Evolutionary conservation across 148 eudicot species (phyloP).

Genomic region (Cornus controversa): DNA sequence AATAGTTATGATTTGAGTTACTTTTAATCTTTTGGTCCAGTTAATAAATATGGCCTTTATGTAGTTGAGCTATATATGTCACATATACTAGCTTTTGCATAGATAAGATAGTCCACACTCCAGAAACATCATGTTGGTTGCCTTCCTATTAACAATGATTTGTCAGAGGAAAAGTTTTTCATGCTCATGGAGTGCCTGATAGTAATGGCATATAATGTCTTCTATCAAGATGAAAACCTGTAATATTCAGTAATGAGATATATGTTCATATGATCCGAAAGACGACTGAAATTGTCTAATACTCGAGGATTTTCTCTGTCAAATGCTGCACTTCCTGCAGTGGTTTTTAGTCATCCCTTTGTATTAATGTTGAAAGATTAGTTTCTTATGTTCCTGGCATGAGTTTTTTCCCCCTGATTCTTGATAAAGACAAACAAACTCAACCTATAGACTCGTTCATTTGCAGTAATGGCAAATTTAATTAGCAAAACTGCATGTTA

Average conservation of each 20-base stretch:
- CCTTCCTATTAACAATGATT: background rate
- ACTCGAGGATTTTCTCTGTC: background rate
- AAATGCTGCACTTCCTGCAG: background rate
- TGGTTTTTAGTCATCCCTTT: background rate
- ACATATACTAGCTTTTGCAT: background rate
- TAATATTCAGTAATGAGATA: background rate
- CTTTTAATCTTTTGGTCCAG: background rate
- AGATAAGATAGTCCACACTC: background rate
- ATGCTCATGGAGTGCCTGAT: too few relatives aligned
- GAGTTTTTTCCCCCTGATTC: conserved; percentile 2
- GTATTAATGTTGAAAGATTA: background rate
- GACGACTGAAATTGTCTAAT: background rate
- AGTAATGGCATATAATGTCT: background rate
- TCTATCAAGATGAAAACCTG: background rate
- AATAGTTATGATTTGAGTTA: background rate
- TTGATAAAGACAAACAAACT: conserved; percentile 7
- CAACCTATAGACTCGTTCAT: background rate
- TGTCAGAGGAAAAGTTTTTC: too few relatives aligned
- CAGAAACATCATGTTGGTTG: background rate
- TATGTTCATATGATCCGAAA: background rate
- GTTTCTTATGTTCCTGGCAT: background rate
- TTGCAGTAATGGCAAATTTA: background rate
- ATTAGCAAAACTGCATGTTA: background rate
- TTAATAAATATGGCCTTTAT: background rate
- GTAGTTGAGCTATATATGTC: background rate